phyloP scores from a whole-genome alignment of 2,329 filamentous ascomycete species.

The Ophiostoma sp. region DNA sequence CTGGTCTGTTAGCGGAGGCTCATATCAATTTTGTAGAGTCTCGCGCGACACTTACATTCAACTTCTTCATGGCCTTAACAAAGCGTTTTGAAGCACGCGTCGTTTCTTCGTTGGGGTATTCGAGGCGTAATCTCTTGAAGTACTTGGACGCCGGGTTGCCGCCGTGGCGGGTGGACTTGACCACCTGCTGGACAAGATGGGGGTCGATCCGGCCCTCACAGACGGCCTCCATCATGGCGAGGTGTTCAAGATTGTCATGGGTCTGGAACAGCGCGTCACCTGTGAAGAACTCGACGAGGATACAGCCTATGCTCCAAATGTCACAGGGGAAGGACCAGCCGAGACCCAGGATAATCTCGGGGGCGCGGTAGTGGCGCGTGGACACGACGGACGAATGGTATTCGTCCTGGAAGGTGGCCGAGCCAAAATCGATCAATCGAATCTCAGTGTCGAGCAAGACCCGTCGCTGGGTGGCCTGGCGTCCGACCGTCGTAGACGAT shows the following conservation, averaged over 20 bases:
- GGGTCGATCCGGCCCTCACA: conserved; percentile 60
- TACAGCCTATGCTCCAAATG: conserved; percentile 74
- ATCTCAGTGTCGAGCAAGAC: conserved; percentile 70
- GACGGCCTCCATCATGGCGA: conserved; percentile 75
- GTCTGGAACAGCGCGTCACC: conserved; percentile 72
- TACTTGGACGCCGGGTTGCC: conserved; percentile 68
- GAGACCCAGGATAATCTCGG: conserved; percentile 69
- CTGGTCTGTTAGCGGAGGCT: conserved; percentile 46
- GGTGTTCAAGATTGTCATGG: conserved; percentile 69
- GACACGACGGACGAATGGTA: conserved; percentile 72
- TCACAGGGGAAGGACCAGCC: conserved; percentile 73
- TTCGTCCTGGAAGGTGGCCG: conserved; percentile 70
- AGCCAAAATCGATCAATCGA: conserved; percentile 69
- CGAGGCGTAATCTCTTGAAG: conserved; percentile 65
- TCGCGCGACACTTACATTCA: conserved; percentile 49
- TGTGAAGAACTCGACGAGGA: conserved; percentile 70
- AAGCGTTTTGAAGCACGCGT: conserved; percentile 65
- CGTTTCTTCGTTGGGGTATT: conserved; percentile 65
- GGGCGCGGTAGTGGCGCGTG: conserved; percentile 68
- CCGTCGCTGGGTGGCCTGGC: conserved; percentile 63
- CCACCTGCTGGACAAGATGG: conserved; percentile 58
- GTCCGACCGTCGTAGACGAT: conserved; percentile 59
- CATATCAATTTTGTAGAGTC: not conserved
- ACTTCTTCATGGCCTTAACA: conserved; percentile 70
- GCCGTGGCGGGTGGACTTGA: conserved; percentile 57